Evolutionary conservation across 1,284 basidiomycete species (phyloP).

Genomic region (Ustilago curta): DNA sequence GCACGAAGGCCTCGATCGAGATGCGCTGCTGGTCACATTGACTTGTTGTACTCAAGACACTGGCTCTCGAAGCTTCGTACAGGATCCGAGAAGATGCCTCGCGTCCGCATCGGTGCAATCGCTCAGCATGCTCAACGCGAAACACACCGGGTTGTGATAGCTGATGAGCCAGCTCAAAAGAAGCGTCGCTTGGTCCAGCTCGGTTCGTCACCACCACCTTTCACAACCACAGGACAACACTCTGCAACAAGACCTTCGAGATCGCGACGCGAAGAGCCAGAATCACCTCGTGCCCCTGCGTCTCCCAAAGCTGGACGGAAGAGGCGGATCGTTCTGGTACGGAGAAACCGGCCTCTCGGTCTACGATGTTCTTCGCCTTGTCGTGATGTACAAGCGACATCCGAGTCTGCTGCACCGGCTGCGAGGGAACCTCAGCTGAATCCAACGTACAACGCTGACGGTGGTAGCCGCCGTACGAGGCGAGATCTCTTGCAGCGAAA

Average conservation of each 20-base stretch:
- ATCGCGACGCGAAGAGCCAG: background rate
- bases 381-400: background rate
- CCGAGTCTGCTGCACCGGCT: background rate
- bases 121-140: background rate
- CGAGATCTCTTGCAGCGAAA: conserved; percentile 9
- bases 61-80: background rate
- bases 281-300: background rate
- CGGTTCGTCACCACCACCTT: conserved; percentile 30
- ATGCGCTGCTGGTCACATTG: background rate
- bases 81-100: conserved; percentile 1
- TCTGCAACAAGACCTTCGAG: background rate
- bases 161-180: conserved; percentile 9
- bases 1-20: background rate
- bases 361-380: conserved; percentile 26
- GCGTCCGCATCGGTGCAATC: background rate
- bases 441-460: background rate
- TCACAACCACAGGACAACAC: conserved; percentile 20
- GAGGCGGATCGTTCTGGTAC: conserved; percentile 10
- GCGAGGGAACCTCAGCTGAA: background rate
- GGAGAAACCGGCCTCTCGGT: conserved; percentile 14
- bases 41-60: background rate
- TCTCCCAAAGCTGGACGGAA: conserved; percentile 16
- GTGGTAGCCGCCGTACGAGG: background rate
- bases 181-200: conserved; percentile 19
- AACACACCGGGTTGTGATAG: background rate